Base-by-base conservation (phyloP, 192 early-diverging fungal genomes). In the Mortierella alpina region DNA sequence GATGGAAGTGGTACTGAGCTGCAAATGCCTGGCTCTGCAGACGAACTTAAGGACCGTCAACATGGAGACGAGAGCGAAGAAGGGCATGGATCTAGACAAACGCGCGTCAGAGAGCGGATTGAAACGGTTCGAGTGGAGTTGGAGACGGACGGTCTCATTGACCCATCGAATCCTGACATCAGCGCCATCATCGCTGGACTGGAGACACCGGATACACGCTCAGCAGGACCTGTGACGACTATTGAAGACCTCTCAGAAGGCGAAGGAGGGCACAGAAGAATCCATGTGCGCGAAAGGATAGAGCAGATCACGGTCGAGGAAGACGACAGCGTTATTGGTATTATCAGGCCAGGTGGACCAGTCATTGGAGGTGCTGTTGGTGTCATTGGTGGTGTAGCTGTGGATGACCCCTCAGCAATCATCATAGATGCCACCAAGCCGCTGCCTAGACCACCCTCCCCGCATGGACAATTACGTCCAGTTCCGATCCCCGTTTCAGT, bases 221-320 rank as follows among this genome's bases (percentile, higher is more conserved):
- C 31, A 2, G 31, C 31, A 31, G 31, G 31, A 31, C 31, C 31
- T 31, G 31, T 31, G 31, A 31, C 31, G 31, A 31, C 31, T 31
- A 31, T 31, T 3, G 31, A 31, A 31, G 31, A 31, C 31, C 31
- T 31, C 31, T 31, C 31, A 9, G 63, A 50, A 4, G 70, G 14
- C 23, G 66, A 75, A 14, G 54, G 50, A n/a, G 61, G 41, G 7
- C 44, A 55, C 39, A 66, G 66, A 20, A 59, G 74, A 20, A 68
- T 76, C 6, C 66, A 65, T 59, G 58, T 76, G 40, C 55, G 53
- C 14, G 52, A 70, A 45, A 40, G 61, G 7, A 51, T 52, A 0
- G 74, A 76, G 55, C 44, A 23, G 13, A 22, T 75, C 5, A 64
- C 42, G 1, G 45, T 76, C 15, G 74, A 64, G 10, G 67, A 70